Evolutionary conservation across 331 rosid genomes (phyloP).

Genomic region (Quercus tomentella): DNA sequence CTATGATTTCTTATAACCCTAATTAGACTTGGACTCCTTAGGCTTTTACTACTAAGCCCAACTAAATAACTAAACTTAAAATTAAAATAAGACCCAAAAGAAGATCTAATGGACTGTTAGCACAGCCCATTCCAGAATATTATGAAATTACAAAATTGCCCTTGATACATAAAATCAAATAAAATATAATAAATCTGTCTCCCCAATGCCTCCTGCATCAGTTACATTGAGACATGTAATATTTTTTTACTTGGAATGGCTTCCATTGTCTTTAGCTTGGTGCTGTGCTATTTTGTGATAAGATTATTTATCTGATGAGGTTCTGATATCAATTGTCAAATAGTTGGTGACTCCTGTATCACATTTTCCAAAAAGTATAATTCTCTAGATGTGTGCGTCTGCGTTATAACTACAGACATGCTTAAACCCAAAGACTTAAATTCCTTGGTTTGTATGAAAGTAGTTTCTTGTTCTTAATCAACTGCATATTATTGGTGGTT

Average conservation of each 20-base stretch:
- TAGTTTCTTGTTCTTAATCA: background rate
- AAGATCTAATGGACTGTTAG: too few species aligned
- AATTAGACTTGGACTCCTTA: too few species aligned
- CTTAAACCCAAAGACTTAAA: background rate
- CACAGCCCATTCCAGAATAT: too few species aligned
- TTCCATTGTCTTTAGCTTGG: background rate
- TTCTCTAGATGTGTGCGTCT: background rate
- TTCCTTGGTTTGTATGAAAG: constrained; percentile 7
- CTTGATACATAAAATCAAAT: too few species aligned
- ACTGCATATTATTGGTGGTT: background rate
- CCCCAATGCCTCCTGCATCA: too few species aligned
- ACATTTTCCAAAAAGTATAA: constrained; percentile 1
- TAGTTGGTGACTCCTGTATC: background rate
- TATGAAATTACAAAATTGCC: too few species aligned
- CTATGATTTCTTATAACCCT: too few species aligned
- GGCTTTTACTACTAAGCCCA: too few species aligned
- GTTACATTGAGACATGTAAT: background rate
- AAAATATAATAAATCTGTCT: too few species aligned
- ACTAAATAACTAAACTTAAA: too few species aligned
- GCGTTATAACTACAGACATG: background rate
- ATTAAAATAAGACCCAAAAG: too few species aligned
- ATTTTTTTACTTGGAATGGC: background rate
- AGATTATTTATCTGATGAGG: background rate
- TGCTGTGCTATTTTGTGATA: background rate
- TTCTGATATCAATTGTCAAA: constrained; percentile 4